These are phyloP conservation scores for Diutina siamensis DNA, from an alignment of 1,139 yeast species.

Conservation along the genomic window DNA sequence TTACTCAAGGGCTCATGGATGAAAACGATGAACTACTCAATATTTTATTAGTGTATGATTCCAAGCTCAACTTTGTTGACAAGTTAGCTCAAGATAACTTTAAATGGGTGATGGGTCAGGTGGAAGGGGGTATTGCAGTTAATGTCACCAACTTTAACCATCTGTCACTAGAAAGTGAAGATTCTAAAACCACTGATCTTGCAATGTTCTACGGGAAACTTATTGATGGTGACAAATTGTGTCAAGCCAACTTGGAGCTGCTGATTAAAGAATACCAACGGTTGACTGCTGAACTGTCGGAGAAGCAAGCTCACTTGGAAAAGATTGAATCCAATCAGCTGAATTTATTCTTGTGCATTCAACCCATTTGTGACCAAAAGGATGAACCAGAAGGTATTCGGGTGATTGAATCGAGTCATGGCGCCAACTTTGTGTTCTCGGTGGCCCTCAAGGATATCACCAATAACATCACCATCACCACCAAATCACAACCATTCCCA, in stretches of 20 bases:
- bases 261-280: constrained; percentile 39
- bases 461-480: constrained; percentile 60
- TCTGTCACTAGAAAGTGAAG: constrained; percentile 16
- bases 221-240: constrained; percentile 81
- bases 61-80: constrained; percentile 56
- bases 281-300: constrained; percentile 12
- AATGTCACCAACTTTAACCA: constrained; percentile 43
- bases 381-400: constrained; percentile 23
- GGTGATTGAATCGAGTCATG: constrained; percentile 28
- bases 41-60: constrained; percentile 60
- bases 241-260: constrained; percentile 76
- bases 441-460: constrained; percentile 66
- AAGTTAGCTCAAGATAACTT: constrained; percentile 57
- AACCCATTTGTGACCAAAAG: constrained; percentile 37
- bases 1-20: constrained; percentile 53
- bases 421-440: constrained; percentile 46
- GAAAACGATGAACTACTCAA: constrained; percentile 47
- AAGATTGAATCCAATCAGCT: constrained; percentile 31
- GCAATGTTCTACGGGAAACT: constrained; percentile 68
- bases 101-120: constrained; percentile 78
- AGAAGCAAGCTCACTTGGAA: constrained; percentile 12
- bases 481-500: constrained; percentile 86
- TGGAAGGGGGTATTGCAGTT: constrained; percentile 74
- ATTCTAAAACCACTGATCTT: constrained; percentile 23
- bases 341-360: constrained; percentile 67